Percentiles rank a stretch among this genome's conserved stretches.
phyloP scores from a whole-genome alignment of 495 filamentous ascomycete species.

The Talaromyces trachyspermus region DNA sequence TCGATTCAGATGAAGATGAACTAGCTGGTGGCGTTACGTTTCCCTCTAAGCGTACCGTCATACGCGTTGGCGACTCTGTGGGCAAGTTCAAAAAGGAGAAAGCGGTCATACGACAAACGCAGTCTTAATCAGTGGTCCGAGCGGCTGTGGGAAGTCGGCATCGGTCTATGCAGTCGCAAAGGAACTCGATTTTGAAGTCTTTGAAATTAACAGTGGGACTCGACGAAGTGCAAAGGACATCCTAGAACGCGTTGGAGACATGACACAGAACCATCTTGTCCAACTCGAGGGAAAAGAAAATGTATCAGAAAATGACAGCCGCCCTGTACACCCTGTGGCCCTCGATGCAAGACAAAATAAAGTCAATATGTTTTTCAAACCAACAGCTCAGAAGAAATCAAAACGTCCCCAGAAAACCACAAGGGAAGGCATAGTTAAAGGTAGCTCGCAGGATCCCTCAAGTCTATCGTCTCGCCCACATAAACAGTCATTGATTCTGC shows the following conservation, averaged over 20 bases:
- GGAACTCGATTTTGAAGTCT: constrained; percentile 89
- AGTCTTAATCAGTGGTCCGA: constrained; percentile 80
- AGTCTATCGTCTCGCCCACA: constrained; percentile 45
- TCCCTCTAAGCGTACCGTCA: constrained; percentile 52
- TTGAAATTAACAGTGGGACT: constrained; percentile 83
- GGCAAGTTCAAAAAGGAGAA: constrained; percentile 22
- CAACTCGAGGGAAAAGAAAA: constrained; percentile 30
- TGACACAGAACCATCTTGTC: constrained; percentile 92
- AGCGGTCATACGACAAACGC: constrained; percentile 47
- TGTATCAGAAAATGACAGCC: constrained; percentile 15
- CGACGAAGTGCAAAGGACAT: constrained; percentile 85
- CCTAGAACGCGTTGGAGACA: constrained; percentile 86
- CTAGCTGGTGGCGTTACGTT: constrained; percentile 29
- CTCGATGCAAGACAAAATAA: constrained; percentile 66
- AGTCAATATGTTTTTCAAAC: constrained; percentile 74
- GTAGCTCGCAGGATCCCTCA: neutral
- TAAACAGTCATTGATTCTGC: constrained; percentile 88
- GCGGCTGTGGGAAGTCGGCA: constrained; percentile 90
- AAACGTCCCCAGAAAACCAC: constrained; percentile 2
- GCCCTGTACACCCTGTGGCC: constrained; percentile 9
- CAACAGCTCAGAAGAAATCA: constrained; percentile 16
- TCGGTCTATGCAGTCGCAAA: constrained; percentile 91
- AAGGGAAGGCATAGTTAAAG: constrained; percentile 10
- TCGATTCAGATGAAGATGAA: constrained; percentile 56
- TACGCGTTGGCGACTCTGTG: constrained; percentile 48